Percentiles rank a stretch among this genome's conserved stretches.
Evolutionary conservation across 2,329 filamentous ascomycete species (phyloP).

Genomic region (Anthostomella pinea): DNA sequence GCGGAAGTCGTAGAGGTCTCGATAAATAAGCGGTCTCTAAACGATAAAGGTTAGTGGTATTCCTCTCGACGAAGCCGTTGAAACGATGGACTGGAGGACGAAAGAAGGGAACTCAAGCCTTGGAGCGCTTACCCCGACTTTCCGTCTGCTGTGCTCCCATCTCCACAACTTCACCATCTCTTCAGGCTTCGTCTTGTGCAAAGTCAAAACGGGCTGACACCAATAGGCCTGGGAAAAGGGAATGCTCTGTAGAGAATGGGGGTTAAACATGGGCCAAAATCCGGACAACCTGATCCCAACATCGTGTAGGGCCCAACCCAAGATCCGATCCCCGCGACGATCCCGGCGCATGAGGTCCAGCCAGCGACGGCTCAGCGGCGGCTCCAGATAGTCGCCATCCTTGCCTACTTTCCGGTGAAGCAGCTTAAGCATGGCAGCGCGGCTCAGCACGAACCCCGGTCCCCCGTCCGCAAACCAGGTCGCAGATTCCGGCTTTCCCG

Average conservation of each 20-base stretch:
- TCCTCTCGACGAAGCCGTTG: neutral
- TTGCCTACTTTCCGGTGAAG: slow-evolving; percentile 31
- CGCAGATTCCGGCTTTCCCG: slow-evolving; percentile 18
- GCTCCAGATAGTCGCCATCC: slow-evolving; percentile 38
- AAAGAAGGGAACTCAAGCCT: neutral
- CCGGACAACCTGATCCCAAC: slow-evolving; percentile 44
- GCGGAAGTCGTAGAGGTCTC: slow-evolving; percentile 37
- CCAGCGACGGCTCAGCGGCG: slow-evolving; percentile 38
- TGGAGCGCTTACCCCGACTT: slow-evolving; percentile 29
- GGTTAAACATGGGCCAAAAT: slow-evolving; percentile 48
- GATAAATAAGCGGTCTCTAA: slow-evolving; percentile 37
- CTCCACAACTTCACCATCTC: slow-evolving; percentile 49
- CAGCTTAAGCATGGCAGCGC: slow-evolving; percentile 42
- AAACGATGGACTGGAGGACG: neutral
- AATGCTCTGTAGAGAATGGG: slow-evolving; percentile 48
- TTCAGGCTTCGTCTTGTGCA: slow-evolving; percentile 45
- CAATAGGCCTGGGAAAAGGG: slow-evolving; percentile 46
- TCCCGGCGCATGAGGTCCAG: slow-evolving; percentile 42
- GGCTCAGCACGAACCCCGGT: slow-evolving; percentile 45
- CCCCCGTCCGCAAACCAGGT: slow-evolving; percentile 50
- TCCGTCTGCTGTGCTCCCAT: slow-evolving; percentile 38
- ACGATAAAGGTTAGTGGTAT: neutral
- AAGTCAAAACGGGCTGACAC: slow-evolving; percentile 49
- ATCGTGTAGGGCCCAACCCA: slow-evolving; percentile 46
- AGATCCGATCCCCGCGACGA: slow-evolving; percentile 51